Base-by-base conservation (phyloP, 805 yeast genomes). In the Candida nitratophila region DNA sequence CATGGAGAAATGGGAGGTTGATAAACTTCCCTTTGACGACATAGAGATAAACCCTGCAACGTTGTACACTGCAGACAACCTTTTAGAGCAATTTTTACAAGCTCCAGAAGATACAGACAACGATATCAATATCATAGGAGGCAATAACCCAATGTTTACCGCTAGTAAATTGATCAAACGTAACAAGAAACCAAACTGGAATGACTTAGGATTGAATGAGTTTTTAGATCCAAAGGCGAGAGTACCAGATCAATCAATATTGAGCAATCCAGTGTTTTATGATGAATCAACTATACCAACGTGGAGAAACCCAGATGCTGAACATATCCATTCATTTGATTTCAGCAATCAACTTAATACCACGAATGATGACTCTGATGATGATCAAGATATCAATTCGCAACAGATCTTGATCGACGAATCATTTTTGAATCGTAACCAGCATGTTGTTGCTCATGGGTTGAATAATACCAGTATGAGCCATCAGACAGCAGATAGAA, bases 1-100 rank as follows among this genome's bases (percentile, higher is more conserved):
- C 40, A 50, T 49, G 27, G 67, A 64, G 44, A 52, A 48, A 27
- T 64, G 68, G 69, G 59, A 57, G 9, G 38, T 47, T 5, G 65
- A 61, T 34, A 50, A 44, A 22, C 44, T 63, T 16, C 58, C 60
- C 2, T 63, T 48, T 47, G 68, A 63, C 39, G 68, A 63, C 37
- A 53, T 64, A 2, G 66, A 61, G 16, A 47, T 61, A 27, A 52
- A 53, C 29, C 49, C 55, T 16, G 44, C 44, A 12, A 42, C 43
- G 6, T 49, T 46, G 22, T 47, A 44, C 37, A 42, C 44, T 39
- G 45, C 50, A 11, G 50, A 48, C 6, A 60, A 61, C 41, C 40
- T 59, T 9, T 46, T 60, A 3, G 60, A 59, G 19, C 60, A 56
- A 44, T 59, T 60, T 37, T 44, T 57, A 17, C 49, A 59, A 8